Percentiles rank a stretch among this genome's conserved stretches.
phyloP scores from a whole-genome alignment of 345 rosid species.

The Geranium brycei region DNA sequence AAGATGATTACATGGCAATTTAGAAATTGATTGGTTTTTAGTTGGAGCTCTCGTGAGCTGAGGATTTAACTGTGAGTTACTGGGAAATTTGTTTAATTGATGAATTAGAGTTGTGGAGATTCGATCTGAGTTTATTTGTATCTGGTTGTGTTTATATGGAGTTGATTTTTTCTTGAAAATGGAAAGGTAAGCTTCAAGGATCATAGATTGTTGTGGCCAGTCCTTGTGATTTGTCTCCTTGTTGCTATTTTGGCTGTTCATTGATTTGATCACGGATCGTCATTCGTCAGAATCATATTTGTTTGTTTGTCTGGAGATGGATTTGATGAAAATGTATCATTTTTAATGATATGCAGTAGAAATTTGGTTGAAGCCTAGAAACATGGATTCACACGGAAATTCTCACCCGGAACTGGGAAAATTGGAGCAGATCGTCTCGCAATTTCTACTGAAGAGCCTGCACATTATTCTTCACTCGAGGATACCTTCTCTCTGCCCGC shows the following conservation, averaged over 20 bases:
- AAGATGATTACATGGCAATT: no score
- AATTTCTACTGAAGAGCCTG: conserved; percentile 65
- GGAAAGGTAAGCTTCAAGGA: not conserved
- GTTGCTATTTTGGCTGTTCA: not conserved
- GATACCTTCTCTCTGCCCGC: conserved; percentile 56
- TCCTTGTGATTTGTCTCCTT: no score
- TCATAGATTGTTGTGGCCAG: no score
- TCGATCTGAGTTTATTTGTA: not conserved
- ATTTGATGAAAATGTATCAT: not conserved
- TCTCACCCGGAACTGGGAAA: conserved; percentile 30
- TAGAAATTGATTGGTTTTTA: no score
- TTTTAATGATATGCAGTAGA: not conserved
- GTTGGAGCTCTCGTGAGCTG: no score
- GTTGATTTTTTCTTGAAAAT: not conserved
- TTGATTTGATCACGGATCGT: not conserved
- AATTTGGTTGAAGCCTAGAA: not conserved
- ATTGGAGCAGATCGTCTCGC: conserved; percentile 60
- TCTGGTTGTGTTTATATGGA: not conserved
- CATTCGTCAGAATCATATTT: not conserved
- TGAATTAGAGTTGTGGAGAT: not conserved
- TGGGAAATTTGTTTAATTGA: not conserved
- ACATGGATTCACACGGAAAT: conserved; percentile 31
- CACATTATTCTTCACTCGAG: conserved; percentile 64
- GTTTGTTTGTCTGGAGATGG: not conserved
- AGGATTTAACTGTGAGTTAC: not conserved